These are phyloP conservation scores for Cordyceps tenuipes DNA, from an alignment of 2,329 filamentous ascomycete genomes.

Conservation along the genomic window DNA sequence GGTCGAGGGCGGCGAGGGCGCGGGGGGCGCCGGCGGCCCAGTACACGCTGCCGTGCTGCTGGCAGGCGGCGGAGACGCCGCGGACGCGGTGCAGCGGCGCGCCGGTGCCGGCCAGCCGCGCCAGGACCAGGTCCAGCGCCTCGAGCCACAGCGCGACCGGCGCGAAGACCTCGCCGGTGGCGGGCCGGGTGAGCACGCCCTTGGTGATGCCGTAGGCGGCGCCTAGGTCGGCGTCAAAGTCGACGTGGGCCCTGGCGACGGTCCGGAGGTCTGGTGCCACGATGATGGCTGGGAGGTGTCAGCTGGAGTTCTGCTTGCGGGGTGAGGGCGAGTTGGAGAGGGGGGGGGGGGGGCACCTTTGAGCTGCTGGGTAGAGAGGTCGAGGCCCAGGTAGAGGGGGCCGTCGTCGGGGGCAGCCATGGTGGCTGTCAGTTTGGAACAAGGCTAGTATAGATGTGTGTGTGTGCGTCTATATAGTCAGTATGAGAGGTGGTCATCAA, in stretches of 20 bases:
- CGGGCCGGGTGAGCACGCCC: conserved; percentile 75
- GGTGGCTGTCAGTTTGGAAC: no score
- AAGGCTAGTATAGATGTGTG: no score
- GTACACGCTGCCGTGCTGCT: conserved; percentile 97
- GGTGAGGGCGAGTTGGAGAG: not conserved
- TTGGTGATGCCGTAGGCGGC: conserved; percentile 72
- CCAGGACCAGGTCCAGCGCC: conserved; percentile 77
- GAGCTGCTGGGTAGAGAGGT: conserved; percentile 92
- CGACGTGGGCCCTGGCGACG: conserved; percentile 78
- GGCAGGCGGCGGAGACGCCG: conserved; percentile 83
- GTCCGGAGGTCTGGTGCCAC: conserved; percentile 77
- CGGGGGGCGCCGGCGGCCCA: conserved; percentile 63
- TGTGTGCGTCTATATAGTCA: no score
- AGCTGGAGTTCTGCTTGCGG: not conserved
- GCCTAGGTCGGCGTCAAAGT: conserved; percentile 80
- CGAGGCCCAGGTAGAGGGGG: conserved; percentile 82
- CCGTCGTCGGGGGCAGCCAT: conserved; percentile 21
- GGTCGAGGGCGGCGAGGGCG: conserved; percentile 53
- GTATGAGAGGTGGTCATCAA: no score
- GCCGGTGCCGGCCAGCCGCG: conserved; percentile 63
- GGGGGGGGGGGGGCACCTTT: conserved; percentile 53
- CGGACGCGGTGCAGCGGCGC: conserved; percentile 55
- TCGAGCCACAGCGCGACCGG: conserved; percentile 94
- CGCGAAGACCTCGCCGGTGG: conserved; percentile 82
- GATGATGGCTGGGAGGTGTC: conserved; percentile 56